Conservation (phyloP, 306 rosid genomes). For the Prosopis cineraria region DNA sequence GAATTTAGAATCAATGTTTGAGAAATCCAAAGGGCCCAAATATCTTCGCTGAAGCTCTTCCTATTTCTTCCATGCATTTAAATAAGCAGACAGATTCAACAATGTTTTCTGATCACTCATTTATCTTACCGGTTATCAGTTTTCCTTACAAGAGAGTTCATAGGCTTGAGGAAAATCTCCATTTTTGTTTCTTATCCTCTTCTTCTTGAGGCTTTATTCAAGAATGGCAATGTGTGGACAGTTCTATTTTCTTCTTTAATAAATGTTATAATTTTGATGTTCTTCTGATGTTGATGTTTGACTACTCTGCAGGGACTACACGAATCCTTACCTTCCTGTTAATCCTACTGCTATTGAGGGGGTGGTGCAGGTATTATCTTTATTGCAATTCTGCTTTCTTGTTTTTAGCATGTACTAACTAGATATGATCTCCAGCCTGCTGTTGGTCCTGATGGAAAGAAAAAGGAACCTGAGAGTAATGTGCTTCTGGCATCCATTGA, state of each 20-base stretch:
- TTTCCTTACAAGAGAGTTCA: conserved; percentile 4
- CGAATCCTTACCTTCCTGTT: conserved; percentile 94
- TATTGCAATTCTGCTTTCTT: conserved; percentile 1
- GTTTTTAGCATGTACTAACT: conserved; percentile 36
- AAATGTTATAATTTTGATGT: not conserved
- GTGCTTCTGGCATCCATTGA: conserved; percentile 94
- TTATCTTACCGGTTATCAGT: conserved; percentile 13
- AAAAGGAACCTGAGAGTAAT: conserved; percentile 81
- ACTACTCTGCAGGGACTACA: conserved; percentile 73
- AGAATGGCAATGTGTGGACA: not conserved
- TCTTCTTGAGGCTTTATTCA: conserved; percentile 16
- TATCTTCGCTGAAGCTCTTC: not conserved
- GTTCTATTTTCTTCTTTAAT: conserved; percentile 13
- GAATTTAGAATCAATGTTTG: not conserved
- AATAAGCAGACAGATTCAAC: conserved; percentile 10
- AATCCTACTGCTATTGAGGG: conserved; percentile 94
- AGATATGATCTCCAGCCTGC: conserved; percentile 53
- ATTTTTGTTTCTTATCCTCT: conserved; percentile 15
- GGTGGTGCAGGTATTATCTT: conserved; percentile 62
- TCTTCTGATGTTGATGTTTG: not conserved
- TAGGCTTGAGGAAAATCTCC: not conserved
- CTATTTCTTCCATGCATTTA: conserved; percentile 1
- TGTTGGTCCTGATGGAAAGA: conserved; percentile 91
- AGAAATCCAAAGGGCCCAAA: not conserved
- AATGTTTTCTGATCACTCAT: conserved; percentile 7